phyloP scores from a whole-genome alignment of 2,329 filamentous ascomycete species.

The Xylaria sp. region DNA sequence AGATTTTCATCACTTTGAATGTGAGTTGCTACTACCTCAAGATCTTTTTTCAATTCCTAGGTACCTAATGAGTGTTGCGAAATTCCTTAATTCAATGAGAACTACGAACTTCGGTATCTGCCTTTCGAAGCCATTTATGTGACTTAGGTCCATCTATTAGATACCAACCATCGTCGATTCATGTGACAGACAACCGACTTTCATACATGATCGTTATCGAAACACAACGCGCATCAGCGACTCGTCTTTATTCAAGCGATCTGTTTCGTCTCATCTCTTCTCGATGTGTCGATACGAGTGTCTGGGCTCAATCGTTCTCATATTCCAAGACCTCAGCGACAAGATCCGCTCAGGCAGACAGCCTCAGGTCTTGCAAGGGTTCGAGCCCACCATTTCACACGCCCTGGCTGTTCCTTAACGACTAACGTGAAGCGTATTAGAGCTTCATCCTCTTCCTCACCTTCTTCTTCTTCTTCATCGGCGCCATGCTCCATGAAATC shows the following conservation, averaged over 20 bases:
- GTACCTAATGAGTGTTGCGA: not conserved
- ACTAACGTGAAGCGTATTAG: slow-evolving; percentile 33
- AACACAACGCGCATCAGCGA: not conserved
- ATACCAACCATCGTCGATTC: not conserved
- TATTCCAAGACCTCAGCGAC: slow-evolving; percentile 57
- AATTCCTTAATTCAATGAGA: not conserved
- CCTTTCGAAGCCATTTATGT: not conserved
- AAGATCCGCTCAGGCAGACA: slow-evolving; percentile 53
- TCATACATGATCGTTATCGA: not conserved
- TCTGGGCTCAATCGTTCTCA: slow-evolving; percentile 61
- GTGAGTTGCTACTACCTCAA: not conserved
- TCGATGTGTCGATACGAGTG: slow-evolving; percentile 67
- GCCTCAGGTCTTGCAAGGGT: slow-evolving; percentile 46
- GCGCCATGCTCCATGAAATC: slow-evolving; percentile 94
- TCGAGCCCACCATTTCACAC: slow-evolving; percentile 11
- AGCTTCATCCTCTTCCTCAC: slow-evolving; percentile 28
- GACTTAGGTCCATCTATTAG: not conserved
- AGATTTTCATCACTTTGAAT: not conserved
- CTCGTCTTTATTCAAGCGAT: not conserved
- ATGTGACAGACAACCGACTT: not conserved
- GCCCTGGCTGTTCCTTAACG: not conserved
- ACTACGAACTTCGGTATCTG: not conserved
- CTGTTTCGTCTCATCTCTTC: not conserved
- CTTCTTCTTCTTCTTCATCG: slow-evolving; percentile 24
- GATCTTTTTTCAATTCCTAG: too few species aligned